Evolutionary conservation across 305 asterid species (phyloP).

Genomic region (Fraxinus latifolia): DNA sequence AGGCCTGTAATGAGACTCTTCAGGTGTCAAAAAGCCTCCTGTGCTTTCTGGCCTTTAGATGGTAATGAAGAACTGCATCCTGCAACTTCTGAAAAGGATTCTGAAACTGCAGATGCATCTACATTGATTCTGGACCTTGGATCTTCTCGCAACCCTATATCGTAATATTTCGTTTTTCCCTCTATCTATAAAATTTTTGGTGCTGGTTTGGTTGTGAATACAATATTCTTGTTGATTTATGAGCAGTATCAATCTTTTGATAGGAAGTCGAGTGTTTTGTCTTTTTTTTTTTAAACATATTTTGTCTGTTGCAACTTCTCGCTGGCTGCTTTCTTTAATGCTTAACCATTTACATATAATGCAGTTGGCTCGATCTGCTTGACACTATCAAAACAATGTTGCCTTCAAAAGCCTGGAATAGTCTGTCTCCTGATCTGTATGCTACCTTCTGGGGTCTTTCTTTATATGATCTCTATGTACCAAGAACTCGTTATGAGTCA

Average conservation of each 20-base stretch:
- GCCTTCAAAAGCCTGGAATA: conserved; percentile 98
- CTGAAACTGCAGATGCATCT: conserved; percentile 48
- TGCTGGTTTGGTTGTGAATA: conserved; percentile 11
- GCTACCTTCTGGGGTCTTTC: conserved; percentile 99
- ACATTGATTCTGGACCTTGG: conserved; percentile 74
- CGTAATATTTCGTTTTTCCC: conserved; percentile 43
- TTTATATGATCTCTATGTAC: conserved; percentile 92
- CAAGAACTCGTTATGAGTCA: conserved; percentile 84
- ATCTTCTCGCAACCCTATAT: conserved; percentile 61
- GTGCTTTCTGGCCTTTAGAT: conserved; percentile 83
- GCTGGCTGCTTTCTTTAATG: conserved; percentile 16
- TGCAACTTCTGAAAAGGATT: conserved; percentile 51
- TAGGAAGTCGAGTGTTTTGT: background rate
- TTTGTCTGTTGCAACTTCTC: background rate
- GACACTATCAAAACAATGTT: conserved; percentile 85
- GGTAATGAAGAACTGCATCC: conserved; percentile 48
- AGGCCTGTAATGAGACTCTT: conserved; percentile 99
- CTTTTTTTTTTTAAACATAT: background rate
- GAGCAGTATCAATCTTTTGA: background rate
- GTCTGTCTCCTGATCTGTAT: conserved; percentile 95
- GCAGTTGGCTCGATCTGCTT: conserved; percentile 92
- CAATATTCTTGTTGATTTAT: conserved; percentile 10
- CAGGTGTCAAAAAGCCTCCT: conserved; percentile 55
- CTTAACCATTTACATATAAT: conserved; percentile 20
- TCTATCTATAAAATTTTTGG: conserved; percentile 12